These are phyloP conservation scores for Ceriops decandra DNA, from an alignment of 345 rosid genomes.

Conservation along the genomic window DNA sequence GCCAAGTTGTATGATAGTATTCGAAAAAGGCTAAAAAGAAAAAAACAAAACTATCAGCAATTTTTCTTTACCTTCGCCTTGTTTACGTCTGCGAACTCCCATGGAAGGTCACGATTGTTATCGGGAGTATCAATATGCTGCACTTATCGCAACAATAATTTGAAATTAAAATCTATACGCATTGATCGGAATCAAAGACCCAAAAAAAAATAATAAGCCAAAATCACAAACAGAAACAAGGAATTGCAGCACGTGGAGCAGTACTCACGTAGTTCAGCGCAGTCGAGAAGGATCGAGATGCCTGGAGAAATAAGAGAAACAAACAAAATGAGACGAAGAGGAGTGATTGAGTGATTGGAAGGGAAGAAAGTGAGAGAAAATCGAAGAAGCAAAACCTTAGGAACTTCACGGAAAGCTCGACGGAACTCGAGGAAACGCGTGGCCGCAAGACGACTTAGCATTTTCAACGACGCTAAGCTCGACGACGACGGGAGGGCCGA, in stretches of 20 bases:
- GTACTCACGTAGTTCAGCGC: slow-evolving; percentile 83
- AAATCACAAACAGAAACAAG: not conserved
- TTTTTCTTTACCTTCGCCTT: slow-evolving; percentile 48
- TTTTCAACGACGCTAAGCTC: slow-evolving; percentile 35
- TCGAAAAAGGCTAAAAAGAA: not conserved
- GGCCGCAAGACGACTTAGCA: slow-evolving; percentile 77
- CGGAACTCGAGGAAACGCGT: slow-evolving; percentile 80
- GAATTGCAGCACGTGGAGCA: not conserved
- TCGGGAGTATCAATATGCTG: slow-evolving; percentile 90
- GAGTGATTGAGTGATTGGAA: slow-evolving; percentile 16
- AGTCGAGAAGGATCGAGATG: slow-evolving; percentile 71
- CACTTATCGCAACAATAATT: slow-evolving; percentile 4
- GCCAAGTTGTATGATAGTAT: not conserved
- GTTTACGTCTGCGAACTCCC: slow-evolving; percentile 72
- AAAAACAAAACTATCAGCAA: not conserved
- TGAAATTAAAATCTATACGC: not conserved
- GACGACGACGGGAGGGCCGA: slow-evolving; percentile 1
- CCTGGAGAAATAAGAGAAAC: slow-evolving; percentile 28
- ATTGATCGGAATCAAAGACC: not conserved
- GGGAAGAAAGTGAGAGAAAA: slow-evolving; percentile 16
- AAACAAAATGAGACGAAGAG: slow-evolving; percentile 21
- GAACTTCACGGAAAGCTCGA: slow-evolving; percentile 55
- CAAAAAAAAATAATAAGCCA: not conserved
- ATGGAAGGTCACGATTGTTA: slow-evolving; percentile 82
- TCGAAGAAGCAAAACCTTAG: slow-evolving; percentile 42